phyloP scores from a whole-genome alignment of 495 filamentous ascomycete species.

The Lepraria neglecta region DNA sequence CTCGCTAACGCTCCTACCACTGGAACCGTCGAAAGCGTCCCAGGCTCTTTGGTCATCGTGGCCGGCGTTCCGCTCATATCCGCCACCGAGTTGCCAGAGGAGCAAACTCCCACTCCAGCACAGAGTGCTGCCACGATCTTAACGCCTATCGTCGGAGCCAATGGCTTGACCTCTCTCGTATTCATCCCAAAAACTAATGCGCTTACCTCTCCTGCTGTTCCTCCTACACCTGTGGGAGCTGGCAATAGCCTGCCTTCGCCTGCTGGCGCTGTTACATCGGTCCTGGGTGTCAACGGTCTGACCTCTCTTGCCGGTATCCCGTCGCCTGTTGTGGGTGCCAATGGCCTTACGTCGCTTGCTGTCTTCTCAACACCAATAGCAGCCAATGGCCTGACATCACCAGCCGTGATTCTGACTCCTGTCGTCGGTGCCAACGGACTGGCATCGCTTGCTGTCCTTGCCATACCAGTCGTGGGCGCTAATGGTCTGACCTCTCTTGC shows the following conservation, averaged over 20 bases:
- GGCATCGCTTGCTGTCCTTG: conserved; percentile 19
- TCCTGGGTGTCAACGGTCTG: conserved; percentile 1
- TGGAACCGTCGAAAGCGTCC: neutral
- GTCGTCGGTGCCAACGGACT: conserved; percentile 15
- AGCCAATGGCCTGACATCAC: conserved; percentile 2
- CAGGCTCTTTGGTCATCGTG: neutral
- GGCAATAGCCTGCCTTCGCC: neutral
- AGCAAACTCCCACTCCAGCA: neutral
- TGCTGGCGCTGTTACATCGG: neutral
- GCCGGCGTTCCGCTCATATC: neutral
- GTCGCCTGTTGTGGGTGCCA: conserved; percentile 12
- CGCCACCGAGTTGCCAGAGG: neutral
- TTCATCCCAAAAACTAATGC: neutral
- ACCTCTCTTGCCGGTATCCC: conserved; percentile 11
- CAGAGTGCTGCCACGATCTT: neutral
- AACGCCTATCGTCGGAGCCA: conserved; percentile 4
- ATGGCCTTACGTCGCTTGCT: conserved; percentile 19
- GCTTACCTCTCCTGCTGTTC: neutral
- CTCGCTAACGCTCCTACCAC: neutral
- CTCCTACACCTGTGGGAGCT: neutral
- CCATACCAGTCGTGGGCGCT: conserved; percentile 16
- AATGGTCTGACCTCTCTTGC: conserved; percentile 20
- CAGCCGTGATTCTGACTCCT: conserved; percentile 17
- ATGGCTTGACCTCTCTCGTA: conserved; percentile 8
- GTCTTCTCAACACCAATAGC: conserved; percentile 18